Evolutionary conservation across 257 asterid species (phyloP), one percentile per base, ranked within the genome.

Genomic region (Verbena officinalis): DNA sequence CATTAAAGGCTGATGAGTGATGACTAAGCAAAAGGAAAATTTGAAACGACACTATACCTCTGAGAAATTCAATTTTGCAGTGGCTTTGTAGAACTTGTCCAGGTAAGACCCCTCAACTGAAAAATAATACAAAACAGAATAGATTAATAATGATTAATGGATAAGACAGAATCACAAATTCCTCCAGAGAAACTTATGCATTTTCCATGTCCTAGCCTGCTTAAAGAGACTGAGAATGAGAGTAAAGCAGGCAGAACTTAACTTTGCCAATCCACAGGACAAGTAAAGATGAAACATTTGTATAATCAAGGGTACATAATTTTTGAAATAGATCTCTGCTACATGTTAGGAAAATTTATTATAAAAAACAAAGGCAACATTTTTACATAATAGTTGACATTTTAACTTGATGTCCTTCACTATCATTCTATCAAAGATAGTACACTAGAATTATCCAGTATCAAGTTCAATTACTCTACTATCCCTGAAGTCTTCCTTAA

Each of bases 71-170:
- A 93, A 82, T 59, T 79, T 62, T 38, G 90, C 95, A 51, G 99
- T 93, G 73, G 84, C 70, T 77, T 81, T 90, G 82, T 78, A 87
- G 80, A 93, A 90, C 15, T 79, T 90, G 72, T 87, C 99, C 72
- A 93, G 74, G 81, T 84, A 93, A 59, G 96, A 93, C 36, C 88
- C 95, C 66, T 86, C 90, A 68, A 68, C 98, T 93, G 86, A 52
- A 75, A 61, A 73, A 62, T 59, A 67, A 64, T 17, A 70, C 46
- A 59, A 49, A 58, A 16, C 20, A 66, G 60, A 56, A 17, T 30
- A 52, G 11, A 64, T 13, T 42, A 55, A 31, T 39, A 40, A 27
- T 27, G 14, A 48, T 52, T n/a, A 51, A 55, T 23, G 17, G 67
- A 27, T 33, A 46, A 33, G 53, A 11, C 8, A 17, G 39, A 38